Evolutionary conservation across 225 moss, liverwort and hornwort genomes (phyloP), one percentile per base, ranked within the genome.

Genomic region (Marchantia paleacea): DNA sequence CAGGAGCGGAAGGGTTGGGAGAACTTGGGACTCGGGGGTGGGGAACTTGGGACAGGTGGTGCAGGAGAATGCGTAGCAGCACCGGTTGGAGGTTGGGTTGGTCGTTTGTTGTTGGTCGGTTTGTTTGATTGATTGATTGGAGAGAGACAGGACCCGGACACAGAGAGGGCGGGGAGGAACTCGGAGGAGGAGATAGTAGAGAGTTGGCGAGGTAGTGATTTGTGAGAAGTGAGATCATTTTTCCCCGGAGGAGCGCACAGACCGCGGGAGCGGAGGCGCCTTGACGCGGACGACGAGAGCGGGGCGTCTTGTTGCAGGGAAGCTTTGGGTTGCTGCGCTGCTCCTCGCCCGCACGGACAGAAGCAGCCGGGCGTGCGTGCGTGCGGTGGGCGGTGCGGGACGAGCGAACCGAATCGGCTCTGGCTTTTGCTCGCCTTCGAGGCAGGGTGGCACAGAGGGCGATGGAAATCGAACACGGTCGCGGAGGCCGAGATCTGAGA

Each of bases 401-500:
- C 55, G 18, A 57, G 39, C 55, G 55, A 55, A 71, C 22, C 48
- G 71, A 71, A 71, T 69, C 47, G 49, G 75, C 55, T 75, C 58
- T 29, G 18, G 28, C 55, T 30, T 73, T 7, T n/a, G 5, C 50
- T 52, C 50, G 2, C 24, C n/a, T 72, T 11, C 0, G 57, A 75
- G 30, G 55, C 18, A n/a, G 11, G 15, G 62, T 20, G 48, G 24
- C 11, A 26, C 25, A 24, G 22, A 52, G 78, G 50, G 49, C 50
- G 63, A 78, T 78, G 64, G 50, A 76, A 31, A 31, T 76, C 31
- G 18, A 47, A 54, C 49, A 65, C 12, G 61, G 77, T 49, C 9
- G 48, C 47, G 48, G 77, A 64, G 63, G 49, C 50, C 78, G 64
- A 78, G 78, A 78, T 78, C 78, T 65, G 78, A 50, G 65, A 25